Evolutionary conservation across 352 stramenopile species (phyloP).

Genomic region (Elongisporangium undulatum): DNA sequence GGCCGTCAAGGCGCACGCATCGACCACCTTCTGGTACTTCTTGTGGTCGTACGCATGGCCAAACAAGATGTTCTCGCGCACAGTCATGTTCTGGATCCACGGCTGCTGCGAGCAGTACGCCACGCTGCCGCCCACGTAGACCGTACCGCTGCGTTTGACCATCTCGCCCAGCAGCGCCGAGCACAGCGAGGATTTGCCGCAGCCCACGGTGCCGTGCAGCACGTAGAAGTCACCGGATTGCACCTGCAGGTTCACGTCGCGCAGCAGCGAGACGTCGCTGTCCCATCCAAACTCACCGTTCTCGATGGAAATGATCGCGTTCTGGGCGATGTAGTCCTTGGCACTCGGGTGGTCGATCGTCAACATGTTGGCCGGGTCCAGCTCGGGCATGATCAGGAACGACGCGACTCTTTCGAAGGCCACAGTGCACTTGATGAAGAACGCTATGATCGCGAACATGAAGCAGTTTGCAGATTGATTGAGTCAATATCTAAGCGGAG

Average conservation of each 20-base stretch:
- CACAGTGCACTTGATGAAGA: conserved; percentile 23
- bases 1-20: conserved; percentile 51
- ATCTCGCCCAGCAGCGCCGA: conserved; percentile 91
- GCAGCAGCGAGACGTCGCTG: conserved; percentile 16
- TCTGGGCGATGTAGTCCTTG: conserved; percentile 10
- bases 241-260: conserved; percentile 70
- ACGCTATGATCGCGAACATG: no score
- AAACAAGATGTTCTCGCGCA: conserved; percentile 91
- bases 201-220: conserved; percentile 88
- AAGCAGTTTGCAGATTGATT: no score
- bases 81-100: conserved; percentile 88
- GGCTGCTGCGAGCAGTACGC: conserved; percentile 85
- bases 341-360: conserved; percentile 4
- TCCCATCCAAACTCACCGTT: conserved; percentile 34
- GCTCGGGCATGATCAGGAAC: conserved; percentile 64
- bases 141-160: conserved; percentile 19
- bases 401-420: conserved; percentile 59
- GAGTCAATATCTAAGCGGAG: no score
- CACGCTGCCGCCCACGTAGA: conserved; percentile 29
- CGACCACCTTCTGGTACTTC: conserved; percentile 55
- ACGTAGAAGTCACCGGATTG: conserved; percentile 76
- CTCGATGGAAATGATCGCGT: conserved; percentile 24
- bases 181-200: conserved; percentile 91
- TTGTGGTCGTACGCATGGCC: conserved; percentile 47
- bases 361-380: conserved; percentile 16